Base-by-base conservation (phyloP, 805 yeast species). In the Wickerhamomyces chaumierensis region DNA sequence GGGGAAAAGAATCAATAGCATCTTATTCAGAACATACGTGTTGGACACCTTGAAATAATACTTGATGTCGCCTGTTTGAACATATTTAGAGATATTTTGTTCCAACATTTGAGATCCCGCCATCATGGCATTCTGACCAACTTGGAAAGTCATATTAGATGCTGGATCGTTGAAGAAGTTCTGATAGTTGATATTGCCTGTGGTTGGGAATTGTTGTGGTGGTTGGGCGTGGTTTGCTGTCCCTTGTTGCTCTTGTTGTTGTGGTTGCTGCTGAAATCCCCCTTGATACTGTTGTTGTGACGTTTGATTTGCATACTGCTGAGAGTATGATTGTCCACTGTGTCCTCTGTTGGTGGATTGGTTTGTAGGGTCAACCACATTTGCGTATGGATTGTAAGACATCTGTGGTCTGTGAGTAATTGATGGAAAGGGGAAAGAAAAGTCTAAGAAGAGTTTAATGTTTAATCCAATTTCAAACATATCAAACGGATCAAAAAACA, bases 41-140 rank as follows among this genome's bases (percentile, higher is more conserved):
- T 90, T 94, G 35, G 94, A 81, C 16, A 92, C 96, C 60, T 84
- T 85, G 68, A 92, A 94, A 60, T 88, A 88, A 62, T 79, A 83
- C 47, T 86, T 79, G 48, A 92, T 61, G 39, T 82, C 78, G 15
- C 69, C 58, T 19, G 69, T 60, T 15, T 67, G 59, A 21, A 72
- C 66, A 44, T 68, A 69, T 45, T 65, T 66, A 40, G 71, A 69
- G 39, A 76, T 54, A 44, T 67, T 64, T 43, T 78, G 79, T 48
- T 83, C 83, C 56, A 86, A 59, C 59, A 82, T 83, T 44, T 79
- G 80, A 48, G 83, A 84, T 18, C 92, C 85, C 23, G 85, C 82
- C 46, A 75, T 73, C 42, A 92, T 72, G 1, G 96, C 95, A 38
- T 74, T 73, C 51, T 84, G 82, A 28, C 96, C 95, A 45, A 88